Evolutionary conservation across 2,329 filamentous ascomycete species (phyloP).

Genomic region (Fusarium cyanostomum): DNA sequence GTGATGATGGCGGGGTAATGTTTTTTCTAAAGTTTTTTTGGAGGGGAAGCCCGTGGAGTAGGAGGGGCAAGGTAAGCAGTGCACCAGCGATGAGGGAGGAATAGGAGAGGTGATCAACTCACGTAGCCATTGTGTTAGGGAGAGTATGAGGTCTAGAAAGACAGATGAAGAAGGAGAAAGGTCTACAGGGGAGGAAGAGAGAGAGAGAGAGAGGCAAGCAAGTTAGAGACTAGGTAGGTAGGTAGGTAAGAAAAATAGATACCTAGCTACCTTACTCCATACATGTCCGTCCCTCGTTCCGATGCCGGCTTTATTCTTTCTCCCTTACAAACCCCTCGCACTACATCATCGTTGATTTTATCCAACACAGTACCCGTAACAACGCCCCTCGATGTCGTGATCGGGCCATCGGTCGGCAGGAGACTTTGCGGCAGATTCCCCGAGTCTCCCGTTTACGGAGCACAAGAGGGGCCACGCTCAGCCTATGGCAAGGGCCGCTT

Average conservation of each 20-base stretch:
- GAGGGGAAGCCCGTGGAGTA: slow-evolving; percentile 4
- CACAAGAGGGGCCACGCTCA: neutral
- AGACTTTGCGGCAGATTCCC: slow-evolving; percentile 26
- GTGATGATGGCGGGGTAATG: slow-evolving; percentile 28
- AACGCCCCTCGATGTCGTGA: slow-evolving; percentile 30
- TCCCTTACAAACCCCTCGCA: neutral
- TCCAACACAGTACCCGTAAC: slow-evolving; percentile 10
- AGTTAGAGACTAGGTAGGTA: neutral
- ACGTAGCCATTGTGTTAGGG: slow-evolving; percentile 48
- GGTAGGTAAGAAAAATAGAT: slow-evolving; percentile 18
- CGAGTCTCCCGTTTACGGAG: slow-evolving; percentile 4
- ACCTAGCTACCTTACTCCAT: neutral
- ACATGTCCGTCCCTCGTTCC: neutral
- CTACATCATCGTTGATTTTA: neutral
- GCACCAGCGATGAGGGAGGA: neutral
- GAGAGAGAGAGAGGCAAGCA: neutral
- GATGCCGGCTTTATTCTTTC: slow-evolving; percentile 5
- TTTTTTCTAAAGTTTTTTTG: slow-evolving; percentile 8
- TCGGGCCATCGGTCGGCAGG: slow-evolving; percentile 35
- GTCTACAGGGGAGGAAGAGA: neutral
- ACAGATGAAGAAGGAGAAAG: slow-evolving; percentile 9
- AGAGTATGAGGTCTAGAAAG: slow-evolving; percentile 1
- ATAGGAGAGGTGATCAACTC: slow-evolving; percentile 25
- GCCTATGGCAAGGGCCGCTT: slow-evolving; percentile 20
- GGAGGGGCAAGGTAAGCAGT: slow-evolving; percentile 5